Evolutionary conservation across 495 filamentous ascomycete species (phyloP).

Genomic region (Bathelium albidoporum): DNA sequence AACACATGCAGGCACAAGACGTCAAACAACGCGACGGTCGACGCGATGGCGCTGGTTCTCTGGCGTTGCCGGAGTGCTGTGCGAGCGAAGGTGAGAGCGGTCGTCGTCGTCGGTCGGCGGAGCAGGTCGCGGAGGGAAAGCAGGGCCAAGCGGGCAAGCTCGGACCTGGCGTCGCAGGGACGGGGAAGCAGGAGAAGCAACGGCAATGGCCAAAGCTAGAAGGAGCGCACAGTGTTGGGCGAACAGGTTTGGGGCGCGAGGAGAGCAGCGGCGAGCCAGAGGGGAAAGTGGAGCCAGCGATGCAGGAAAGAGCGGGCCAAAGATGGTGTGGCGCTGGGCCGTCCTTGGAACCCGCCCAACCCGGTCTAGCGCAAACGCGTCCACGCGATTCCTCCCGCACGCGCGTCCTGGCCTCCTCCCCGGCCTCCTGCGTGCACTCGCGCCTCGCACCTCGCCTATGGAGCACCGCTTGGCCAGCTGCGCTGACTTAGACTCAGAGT

Average conservation of each 20-base stretch:
- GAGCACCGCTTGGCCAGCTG: neutral
- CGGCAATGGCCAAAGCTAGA: neutral
- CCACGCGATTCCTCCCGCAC: neutral
- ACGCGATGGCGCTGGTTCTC: neutral
- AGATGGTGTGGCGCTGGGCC: neutral
- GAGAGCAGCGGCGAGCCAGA: neutral
- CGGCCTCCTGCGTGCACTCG: neutral
- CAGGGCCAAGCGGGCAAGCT: neutral
- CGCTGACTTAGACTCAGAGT: neutral
- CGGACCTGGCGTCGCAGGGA: neutral
- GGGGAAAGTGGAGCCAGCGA: neutral
- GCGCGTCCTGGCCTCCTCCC: neutral
- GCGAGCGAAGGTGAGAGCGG: neutral
- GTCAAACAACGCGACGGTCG: neutral
- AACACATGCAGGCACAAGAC: neutral
- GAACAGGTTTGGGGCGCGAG: neutral
- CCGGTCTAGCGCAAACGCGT: neutral
- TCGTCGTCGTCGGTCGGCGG: too few relatives aligned
- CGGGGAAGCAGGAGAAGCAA: neutral
- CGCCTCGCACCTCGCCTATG: neutral
- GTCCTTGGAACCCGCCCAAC: too few relatives aligned
- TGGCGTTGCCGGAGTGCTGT: neutral
- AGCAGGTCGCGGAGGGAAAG: neutral
- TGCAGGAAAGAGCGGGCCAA: neutral
- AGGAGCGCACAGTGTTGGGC: too few relatives aligned